A percentile compares a stretch with the other conserved stretches of the same genome.
These are phyloP conservation scores for Aspergillus heteromorphus DNA, from an alignment of 495 filamentous ascomycete species.

Conservation along the genomic window DNA sequence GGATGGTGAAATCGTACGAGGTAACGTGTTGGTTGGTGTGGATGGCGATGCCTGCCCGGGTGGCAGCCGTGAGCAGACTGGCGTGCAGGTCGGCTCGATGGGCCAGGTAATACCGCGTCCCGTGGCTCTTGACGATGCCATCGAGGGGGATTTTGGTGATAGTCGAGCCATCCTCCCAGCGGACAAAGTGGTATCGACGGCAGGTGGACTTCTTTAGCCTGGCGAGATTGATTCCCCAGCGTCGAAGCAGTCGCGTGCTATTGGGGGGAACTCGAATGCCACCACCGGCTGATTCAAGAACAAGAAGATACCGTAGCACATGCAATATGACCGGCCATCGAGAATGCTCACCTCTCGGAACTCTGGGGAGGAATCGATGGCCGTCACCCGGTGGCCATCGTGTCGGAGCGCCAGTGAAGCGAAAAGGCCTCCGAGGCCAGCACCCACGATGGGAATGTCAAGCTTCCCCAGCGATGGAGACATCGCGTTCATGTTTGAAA, in stretches of 20 bases:
- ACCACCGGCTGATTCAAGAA: slow-evolving; percentile 41
- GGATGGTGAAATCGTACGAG: neutral
- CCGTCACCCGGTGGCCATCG: slow-evolving; percentile 16
- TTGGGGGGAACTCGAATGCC: slow-evolving; percentile 43
- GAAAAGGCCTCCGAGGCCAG: slow-evolving; percentile 41
- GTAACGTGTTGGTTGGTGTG: neutral
- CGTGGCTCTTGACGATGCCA: neutral
- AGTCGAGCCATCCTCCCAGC: neutral
- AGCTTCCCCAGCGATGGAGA: neutral
- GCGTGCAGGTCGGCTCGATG: slow-evolving; percentile 49
- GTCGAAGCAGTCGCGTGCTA: slow-evolving; percentile 30
- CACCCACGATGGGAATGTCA: slow-evolving; percentile 36
- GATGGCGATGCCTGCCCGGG: neutral
- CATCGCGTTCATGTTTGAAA: neutral
- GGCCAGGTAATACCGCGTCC: slow-evolving; percentile 21
- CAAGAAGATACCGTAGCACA: neutral
- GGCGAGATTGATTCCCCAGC: slow-evolving; percentile 24
- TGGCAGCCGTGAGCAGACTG: neutral
- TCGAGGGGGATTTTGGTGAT: neutral
- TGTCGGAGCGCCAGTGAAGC: slow-evolving; percentile 31
- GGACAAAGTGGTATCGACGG: neutral
- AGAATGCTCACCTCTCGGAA: neutral
- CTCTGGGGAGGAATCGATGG: neutral
- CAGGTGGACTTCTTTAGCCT: neutral
- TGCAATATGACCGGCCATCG: neutral